These are phyloP conservation scores for Eremochloa ophiuroides DNA, from an alignment of 176 grass and related monocot genomes.

Conservation along the genomic window DNA sequence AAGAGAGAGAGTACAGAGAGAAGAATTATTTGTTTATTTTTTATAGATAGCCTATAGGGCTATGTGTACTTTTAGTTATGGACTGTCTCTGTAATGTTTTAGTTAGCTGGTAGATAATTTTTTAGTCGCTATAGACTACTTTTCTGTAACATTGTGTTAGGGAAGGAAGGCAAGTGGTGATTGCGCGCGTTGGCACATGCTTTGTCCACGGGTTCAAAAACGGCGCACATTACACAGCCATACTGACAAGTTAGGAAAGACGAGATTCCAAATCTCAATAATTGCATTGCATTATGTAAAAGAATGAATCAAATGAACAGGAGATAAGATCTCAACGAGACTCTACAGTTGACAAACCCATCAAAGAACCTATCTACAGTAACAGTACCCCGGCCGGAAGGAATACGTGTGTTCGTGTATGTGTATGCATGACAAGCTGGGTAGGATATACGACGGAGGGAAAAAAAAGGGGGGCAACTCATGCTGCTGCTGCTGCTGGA, in stretches of 20 bases:
- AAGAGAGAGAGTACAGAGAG: no score
- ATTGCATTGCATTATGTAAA: constrained; percentile 20
- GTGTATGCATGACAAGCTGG: background rate
- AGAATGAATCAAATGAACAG: constrained; percentile 49
- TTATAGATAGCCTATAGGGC: no score
- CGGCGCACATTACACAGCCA: background rate
- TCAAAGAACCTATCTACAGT: constrained; percentile 29
- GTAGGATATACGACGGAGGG: background rate
- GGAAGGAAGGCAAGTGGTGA: background rate
- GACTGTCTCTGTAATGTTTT: no score
- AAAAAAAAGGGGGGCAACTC: background rate
- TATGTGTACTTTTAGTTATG: no score
- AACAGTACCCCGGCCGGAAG: background rate
- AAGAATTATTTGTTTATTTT: no score
- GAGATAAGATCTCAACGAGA: background rate
- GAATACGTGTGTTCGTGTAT: background rate
- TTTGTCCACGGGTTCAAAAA: background rate
- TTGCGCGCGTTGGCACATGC: background rate
- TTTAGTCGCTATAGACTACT: no score
- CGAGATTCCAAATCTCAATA: constrained; percentile 34
- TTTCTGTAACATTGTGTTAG: no score
- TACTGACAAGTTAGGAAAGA: background rate
- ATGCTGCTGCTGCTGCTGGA: background rate
- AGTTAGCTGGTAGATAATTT: no score
- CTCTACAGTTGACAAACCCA: background rate